Percentiles rank a stretch among this genome's conserved stretches.
Conservation (phyloP, 352 stramenopile genomes). For the Aphanomyces euteiches region DNA sequence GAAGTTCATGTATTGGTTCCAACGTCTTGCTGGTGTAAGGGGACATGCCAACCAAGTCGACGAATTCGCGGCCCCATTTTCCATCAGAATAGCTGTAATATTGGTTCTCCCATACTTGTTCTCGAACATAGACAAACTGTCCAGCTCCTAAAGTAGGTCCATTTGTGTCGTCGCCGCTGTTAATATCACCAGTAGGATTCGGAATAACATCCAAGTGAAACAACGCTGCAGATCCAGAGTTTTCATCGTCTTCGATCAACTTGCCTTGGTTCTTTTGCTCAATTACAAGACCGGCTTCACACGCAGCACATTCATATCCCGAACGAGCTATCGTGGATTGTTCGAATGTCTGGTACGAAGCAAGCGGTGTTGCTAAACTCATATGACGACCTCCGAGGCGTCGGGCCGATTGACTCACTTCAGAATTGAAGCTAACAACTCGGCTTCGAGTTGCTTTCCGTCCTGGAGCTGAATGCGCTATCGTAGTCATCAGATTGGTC, state of each 20-base stretch:
- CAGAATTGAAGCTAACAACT: background rate
- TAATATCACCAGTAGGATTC: background rate
- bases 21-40: background rate
- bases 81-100: conserved; percentile 9
- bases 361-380: background rate
- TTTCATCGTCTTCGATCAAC: background rate
- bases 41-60: background rate
- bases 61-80: conserved; percentile 6
- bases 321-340: background rate
- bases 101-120: conserved; percentile 30
- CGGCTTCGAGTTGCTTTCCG: conserved; percentile 6
- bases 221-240: background rate
- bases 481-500: background rate
- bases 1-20: conserved; percentile 10
- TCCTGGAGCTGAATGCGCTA: conserved; percentile 20
- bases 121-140: conserved; percentile 12
- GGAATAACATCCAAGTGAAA: conserved; percentile 22
- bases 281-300: conserved; percentile 2
- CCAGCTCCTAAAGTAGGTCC: background rate
- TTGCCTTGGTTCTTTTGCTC: background rate
- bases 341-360: background rate
- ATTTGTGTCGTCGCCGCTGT: background rate
- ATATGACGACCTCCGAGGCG: background rate
- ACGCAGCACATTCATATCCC: conserved; percentile 17
- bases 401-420: conserved; percentile 4